Conservation (phyloP, 139 green algal species). For the Chlorella sp. region DNA sequence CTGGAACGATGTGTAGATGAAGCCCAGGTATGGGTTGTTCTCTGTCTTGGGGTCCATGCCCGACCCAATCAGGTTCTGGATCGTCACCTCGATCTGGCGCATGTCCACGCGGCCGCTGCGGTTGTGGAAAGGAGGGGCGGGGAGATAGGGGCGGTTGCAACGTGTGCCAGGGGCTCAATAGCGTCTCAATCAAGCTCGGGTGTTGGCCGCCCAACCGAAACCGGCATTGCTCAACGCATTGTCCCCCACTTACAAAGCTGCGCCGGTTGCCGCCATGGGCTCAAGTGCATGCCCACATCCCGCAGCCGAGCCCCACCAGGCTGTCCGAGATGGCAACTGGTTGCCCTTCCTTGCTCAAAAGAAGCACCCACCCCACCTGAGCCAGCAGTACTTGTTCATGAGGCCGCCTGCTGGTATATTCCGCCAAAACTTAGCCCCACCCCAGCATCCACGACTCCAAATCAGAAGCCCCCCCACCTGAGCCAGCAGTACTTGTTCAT, state of each 20-base stretch:
- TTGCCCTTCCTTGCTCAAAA: neutral
- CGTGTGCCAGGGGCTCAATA: neutral
- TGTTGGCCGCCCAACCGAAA: too few species aligned
- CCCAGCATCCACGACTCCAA: neutral
- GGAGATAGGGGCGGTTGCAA: neutral
- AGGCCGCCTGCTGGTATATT: too few species aligned
- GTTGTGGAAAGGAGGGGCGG: neutral
- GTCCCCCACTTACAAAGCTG: too few species aligned
- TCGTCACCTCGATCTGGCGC: constrained; percentile 89
- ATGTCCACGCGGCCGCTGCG: constrained; percentile 71
- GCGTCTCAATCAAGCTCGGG: too few species aligned
- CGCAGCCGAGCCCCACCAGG: too few species aligned
- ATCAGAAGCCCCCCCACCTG: neutral
- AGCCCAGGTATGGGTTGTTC: constrained; percentile 99
- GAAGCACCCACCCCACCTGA: constrained; percentile 5
- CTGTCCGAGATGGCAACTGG: too few species aligned
- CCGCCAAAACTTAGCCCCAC: too few species aligned
- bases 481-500: constrained; percentile 96
- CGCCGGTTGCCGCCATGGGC: too few species aligned
- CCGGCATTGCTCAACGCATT: too few species aligned
- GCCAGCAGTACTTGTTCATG: constrained; percentile 95
- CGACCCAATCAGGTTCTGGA: constrained; percentile 97
- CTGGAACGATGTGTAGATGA: constrained; percentile 99
- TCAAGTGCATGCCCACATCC: too few species aligned
- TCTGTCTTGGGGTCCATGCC: constrained; percentile 98